Base-by-base conservation (phyloP, 2,329 filamentous ascomycete genomes). In the Beauveria australis region DNA sequence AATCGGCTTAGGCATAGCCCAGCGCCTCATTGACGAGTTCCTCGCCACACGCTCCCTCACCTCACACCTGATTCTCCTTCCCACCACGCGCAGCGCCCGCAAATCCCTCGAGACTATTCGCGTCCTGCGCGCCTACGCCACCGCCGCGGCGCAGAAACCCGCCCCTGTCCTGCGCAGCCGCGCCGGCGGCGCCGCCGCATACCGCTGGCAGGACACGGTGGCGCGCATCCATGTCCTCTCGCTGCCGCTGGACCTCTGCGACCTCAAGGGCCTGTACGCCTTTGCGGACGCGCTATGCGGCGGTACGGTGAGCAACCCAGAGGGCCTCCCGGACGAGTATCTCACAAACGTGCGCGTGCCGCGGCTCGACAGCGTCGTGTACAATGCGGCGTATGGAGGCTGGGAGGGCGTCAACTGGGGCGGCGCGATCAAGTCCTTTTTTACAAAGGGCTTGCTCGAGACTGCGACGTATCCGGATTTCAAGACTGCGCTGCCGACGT, bases 21-120 rank as follows among this genome's bases (percentile, higher is more conserved):
- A 89, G 69, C 89, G 91, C 63, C 81, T 96, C 61, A 93, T 96
- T 67, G 91, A 96, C 77, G 90, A 96, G 68, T 97, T 96, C 78
- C 84, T 96, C 62, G 77, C 79, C 62, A 84, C 84, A 14, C 86
- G 85, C 41, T 83, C 88, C 33, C 78, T 84, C 53, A 78, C 80
- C 33, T 82, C 89, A 61, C 85, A 88, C 68, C 83, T 97, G 49
- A 83, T 91, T 66, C 80, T 97, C 59, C 85, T 97, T 64, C 86
- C 91, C 64, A 96, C 91, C 6, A 96, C 93, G 1, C 89, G 93
- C 65, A 88, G 87, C 68, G 71, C 79, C 48, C 76, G 79, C 63
- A 97, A 97, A 77, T 89, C 88, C 55, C 80, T 82, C 62, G 87
- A 89, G 62, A 94, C 92, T 3, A 80, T 90, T 65, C 72, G 76